Evolutionary conservation across 208 protist species (phyloP).

Genomic region (Trypanosoma lewisi): DNA sequence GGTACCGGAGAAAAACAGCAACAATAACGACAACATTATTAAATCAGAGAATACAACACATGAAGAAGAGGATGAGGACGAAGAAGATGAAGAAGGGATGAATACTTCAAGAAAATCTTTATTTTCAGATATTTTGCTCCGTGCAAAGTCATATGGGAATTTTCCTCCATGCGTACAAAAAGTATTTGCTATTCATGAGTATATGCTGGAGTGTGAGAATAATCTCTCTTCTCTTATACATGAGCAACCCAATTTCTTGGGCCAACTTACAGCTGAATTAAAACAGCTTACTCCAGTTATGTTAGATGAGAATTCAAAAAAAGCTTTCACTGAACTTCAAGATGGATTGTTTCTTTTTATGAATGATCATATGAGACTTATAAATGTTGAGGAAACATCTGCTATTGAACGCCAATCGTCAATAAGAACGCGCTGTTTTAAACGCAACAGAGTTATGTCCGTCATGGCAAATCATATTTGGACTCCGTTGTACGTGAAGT

Average conservation of each 20-base stretch:
- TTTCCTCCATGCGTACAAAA: constrained; percentile 1
- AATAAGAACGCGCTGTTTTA: constrained; percentile 11
- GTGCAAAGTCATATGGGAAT: background rate
- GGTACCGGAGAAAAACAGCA: too few species aligned
- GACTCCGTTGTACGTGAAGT: constrained; percentile 22
- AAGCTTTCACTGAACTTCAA: constrained; percentile 16
- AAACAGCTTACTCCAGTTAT: background rate
- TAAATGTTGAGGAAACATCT: constrained; percentile 11
- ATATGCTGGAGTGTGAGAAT: constrained; percentile 33
- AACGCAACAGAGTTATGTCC: constrained; percentile 13
- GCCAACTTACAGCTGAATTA: constrained; percentile 22
- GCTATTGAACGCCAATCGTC: constrained; percentile 19
- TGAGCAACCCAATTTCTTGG: constrained; percentile 35
- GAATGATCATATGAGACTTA: constrained; percentile 17
- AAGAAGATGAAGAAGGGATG: background rate
- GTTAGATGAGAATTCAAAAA: background rate
- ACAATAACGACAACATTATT: too few species aligned
- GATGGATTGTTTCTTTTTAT: constrained; percentile 14
- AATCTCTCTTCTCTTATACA: constrained; percentile 41
- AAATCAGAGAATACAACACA: too few species aligned
- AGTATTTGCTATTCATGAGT: constrained; percentile 44
- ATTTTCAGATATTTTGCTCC: constrained; percentile 4
- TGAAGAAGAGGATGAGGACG: too few species aligned
- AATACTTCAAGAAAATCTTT: background rate
- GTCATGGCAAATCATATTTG: constrained; percentile 20